Evolutionary conservation across 108 stramenopile genomes (phyloP).

Genomic region (Nannochloropsis salina): DNA sequence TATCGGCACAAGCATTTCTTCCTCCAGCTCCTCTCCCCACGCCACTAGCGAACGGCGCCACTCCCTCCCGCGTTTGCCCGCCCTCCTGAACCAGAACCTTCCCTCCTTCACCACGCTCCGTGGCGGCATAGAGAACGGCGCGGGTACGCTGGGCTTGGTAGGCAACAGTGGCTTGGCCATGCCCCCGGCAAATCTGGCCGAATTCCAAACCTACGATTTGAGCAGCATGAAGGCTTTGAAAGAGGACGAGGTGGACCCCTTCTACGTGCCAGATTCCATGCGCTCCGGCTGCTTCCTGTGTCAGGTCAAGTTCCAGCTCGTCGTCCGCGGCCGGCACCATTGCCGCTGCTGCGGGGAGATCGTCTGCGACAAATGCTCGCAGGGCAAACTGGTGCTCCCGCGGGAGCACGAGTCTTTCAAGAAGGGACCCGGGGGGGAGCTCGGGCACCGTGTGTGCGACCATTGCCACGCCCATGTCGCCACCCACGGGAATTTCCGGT

Average conservation of each 20-base stretch:
- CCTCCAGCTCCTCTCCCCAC: not conserved
- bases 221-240: not conserved
- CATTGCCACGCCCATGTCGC: not conserved
- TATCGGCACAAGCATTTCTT: not conserved
- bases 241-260: not conserved
- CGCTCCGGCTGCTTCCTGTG: not conserved
- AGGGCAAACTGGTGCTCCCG: not conserved
- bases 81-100: slow-evolving; percentile 2
- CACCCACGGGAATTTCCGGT: slow-evolving; percentile 6
- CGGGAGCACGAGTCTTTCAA: not conserved
- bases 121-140: not conserved
- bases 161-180: not conserved
- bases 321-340: not conserved
- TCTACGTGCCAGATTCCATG: not conserved
- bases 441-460: not conserved
- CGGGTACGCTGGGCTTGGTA: not conserved
- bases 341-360: not conserved
- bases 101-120: not conserved
- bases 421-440: not conserved
- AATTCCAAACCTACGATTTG: not conserved
- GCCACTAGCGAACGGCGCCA: not conserved
- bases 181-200: not conserved
- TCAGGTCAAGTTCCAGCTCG: not conserved
- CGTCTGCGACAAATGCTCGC: slow-evolving; percentile 12
- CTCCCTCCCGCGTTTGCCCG: not conserved